Conservation (phyloP, 2,329 filamentous ascomycete species). For the Phyllosticta paracitricarpa region DNA sequence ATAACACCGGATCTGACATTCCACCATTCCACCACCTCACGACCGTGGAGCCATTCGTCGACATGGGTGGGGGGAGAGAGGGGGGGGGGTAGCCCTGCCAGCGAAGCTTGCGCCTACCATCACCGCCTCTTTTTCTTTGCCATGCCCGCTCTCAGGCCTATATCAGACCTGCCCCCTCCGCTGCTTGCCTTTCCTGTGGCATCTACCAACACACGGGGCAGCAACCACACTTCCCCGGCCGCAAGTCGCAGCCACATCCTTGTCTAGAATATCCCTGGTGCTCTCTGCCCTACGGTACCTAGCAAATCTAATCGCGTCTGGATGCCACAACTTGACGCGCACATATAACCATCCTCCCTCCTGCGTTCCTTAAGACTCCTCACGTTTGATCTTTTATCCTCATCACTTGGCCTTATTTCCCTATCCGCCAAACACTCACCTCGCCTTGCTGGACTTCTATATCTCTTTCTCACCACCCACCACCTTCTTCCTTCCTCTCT, state of each 20-base stretch:
- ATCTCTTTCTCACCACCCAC: background rate
- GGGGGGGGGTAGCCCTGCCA: conserved; percentile 4
- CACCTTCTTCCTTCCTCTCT: background rate
- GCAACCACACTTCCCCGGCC: conserved; percentile 8
- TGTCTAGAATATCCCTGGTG: conserved; percentile 9
- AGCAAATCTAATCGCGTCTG: conserved; percentile 12
- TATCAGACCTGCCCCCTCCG: conserved; percentile 10
- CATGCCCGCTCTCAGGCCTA: conserved; percentile 6
- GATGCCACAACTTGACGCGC: conserved; percentile 10
- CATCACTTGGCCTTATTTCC: background rate
- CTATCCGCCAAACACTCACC: background rate
- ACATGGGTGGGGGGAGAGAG: background rate
- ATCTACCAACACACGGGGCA: conserved; percentile 7
- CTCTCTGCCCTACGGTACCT: conserved; percentile 10
- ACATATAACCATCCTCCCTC: conserved; percentile 10
- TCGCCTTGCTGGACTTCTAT: background rate
- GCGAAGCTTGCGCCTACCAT: conserved; percentile 10
- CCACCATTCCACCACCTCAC: conserved; percentile 8
- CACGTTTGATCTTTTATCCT: conserved; percentile 3
- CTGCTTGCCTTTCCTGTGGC: conserved; percentile 7
- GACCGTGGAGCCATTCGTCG: conserved; percentile 5
- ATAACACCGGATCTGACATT: conserved; percentile 11
- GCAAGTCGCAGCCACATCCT: conserved; percentile 5
- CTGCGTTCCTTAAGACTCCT: background rate
- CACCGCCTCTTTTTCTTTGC: conserved; percentile 1